Evolutionary conservation across 129 eudicot genomes (phyloP), one percentile per base, ranked within the genome.

Genomic region (Centrapalus pauciflorus): DNA sequence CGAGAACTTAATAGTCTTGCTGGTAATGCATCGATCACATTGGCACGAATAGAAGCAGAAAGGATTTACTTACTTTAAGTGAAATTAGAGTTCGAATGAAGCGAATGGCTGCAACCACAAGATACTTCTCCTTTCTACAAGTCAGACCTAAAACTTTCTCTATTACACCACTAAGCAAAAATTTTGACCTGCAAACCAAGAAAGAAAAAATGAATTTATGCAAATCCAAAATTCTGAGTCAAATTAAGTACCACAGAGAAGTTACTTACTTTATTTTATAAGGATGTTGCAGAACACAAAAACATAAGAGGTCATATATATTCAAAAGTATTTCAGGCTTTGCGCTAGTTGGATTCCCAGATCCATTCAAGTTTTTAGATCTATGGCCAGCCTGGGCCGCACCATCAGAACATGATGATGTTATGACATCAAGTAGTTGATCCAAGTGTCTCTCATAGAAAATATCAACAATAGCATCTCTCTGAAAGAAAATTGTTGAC

Each of bases 241-340:
- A 46, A 58, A 19, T 51, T 24, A 70, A 28, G 64, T 32, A 27
- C 37, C 24, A 45, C 29, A 76, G 67, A 45, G 35, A 37, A 37
- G 19, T 51, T 28, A 45, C 26, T 79, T 86, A 84, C 98, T 84
- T 93, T 82, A 93, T 88, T 62, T 85, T 83, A 56, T 52, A 69
- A 50, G 91, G 91, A 77, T 93, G 98, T 75, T 84, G 95, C 79
- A 78, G 49, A 73, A 93, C 82, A 32, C 98, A 93, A 79, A 88
- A 93, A 80, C 98, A 88, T 58, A 93, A 78, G 59, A 93, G 83
- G 66, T 93, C 98, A 73, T 89, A 88, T 28, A 88, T 80, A 82
- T 77, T 85, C 24, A 84, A 21, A 58, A 93, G 81, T 75, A 93
- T 86, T 67, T 93, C 98, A 52, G 98, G 96, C 79, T 78, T 93